phyloP scores from a whole-genome alignment of 306 rosid species.

The Inga oerstediana region DNA sequence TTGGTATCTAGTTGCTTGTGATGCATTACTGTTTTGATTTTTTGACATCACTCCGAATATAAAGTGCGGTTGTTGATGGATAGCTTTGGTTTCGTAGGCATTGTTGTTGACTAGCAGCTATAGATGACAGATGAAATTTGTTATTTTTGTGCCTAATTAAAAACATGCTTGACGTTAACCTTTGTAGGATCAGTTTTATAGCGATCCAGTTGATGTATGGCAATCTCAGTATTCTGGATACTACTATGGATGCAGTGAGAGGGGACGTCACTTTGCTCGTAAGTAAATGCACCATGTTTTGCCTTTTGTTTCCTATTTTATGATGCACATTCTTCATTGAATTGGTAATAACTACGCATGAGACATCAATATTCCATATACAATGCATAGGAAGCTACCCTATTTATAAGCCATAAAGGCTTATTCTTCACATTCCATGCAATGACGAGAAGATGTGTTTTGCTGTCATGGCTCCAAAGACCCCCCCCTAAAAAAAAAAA shows the following conservation, averaged over 20 bases:
- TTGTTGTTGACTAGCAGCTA: neutral
- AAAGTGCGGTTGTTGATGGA: neutral
- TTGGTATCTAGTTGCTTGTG: neutral
- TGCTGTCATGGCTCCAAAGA: neutral
- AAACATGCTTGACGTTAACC: neutral
- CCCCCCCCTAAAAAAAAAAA: neutral
- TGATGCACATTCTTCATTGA: neutral
- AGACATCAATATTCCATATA: neutral
- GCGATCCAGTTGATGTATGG: constrained; percentile 74
- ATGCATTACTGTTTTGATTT: neutral
- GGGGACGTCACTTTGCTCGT: constrained; percentile 71
- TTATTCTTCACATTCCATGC: neutral
- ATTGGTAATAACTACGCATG: neutral
- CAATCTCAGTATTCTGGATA: constrained; percentile 71
- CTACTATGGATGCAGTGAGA: constrained; percentile 72
- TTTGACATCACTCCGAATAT: neutral
- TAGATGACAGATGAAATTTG: constrained; percentile 6
- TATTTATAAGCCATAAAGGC: neutral
- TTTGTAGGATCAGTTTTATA: constrained; percentile 54
- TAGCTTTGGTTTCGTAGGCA: neutral
- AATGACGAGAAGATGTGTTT: neutral
- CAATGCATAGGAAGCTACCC: neutral
- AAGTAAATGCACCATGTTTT: constrained; percentile 39
- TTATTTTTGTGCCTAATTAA: neutral
- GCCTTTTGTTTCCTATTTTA: neutral